A percentile compares a stretch with the other conserved stretches of the same genome.
phyloP scores from a whole-genome alignment of 495 filamentous ascomycete species.

The Astrothelium macrocarpum region DNA sequence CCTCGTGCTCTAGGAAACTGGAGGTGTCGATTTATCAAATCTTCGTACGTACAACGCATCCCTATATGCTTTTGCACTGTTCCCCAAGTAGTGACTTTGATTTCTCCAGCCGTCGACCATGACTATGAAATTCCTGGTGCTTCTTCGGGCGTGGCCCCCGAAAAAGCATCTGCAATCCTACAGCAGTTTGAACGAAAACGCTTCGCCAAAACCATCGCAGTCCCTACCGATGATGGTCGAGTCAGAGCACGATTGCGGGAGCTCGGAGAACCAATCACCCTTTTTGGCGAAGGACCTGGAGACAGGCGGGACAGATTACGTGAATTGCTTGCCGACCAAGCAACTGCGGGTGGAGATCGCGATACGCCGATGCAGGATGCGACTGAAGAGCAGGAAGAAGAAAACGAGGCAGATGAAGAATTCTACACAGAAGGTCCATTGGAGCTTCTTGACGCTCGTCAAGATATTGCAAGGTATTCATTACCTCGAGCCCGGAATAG shows the following conservation, averaged over 20 bases:
- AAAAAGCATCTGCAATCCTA: slow-evolving; percentile 79
- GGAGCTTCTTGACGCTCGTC: slow-evolving; percentile 66
- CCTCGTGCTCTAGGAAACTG: slow-evolving; percentile 12
- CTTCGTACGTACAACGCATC: slow-evolving; percentile 53
- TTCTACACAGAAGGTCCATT: slow-evolving; percentile 81
- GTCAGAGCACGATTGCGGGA: slow-evolving; percentile 74
- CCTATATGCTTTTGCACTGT: not conserved
- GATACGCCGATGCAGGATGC: slow-evolving; percentile 52
- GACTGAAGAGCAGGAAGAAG: slow-evolving; percentile 30
- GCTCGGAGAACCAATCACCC: slow-evolving; percentile 81
- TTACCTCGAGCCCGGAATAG: slow-evolving; percentile 71
- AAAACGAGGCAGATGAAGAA: slow-evolving; percentile 58
- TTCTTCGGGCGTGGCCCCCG: slow-evolving; percentile 66
- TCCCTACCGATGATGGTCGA: slow-evolving; percentile 87
- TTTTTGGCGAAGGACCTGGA: slow-evolving; percentile 84
- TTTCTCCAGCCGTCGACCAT: slow-evolving; percentile 58
- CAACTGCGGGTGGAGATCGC: slow-evolving; percentile 49
- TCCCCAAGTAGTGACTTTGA: slow-evolving; percentile 2
- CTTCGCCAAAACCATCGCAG: slow-evolving; percentile 78
- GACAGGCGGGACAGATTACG: slow-evolving; percentile 83
- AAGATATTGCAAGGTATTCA: slow-evolving; percentile 75
- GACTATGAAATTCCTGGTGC: slow-evolving; percentile 72
- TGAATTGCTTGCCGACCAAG: slow-evolving; percentile 63
- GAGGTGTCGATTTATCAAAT: slow-evolving; percentile 64
- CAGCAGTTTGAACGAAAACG: slow-evolving; percentile 85